Evolutionary conservation across 371 early-diverging fungal genomes (phyloP).

Genomic region (Mucor velutinosus): DNA sequence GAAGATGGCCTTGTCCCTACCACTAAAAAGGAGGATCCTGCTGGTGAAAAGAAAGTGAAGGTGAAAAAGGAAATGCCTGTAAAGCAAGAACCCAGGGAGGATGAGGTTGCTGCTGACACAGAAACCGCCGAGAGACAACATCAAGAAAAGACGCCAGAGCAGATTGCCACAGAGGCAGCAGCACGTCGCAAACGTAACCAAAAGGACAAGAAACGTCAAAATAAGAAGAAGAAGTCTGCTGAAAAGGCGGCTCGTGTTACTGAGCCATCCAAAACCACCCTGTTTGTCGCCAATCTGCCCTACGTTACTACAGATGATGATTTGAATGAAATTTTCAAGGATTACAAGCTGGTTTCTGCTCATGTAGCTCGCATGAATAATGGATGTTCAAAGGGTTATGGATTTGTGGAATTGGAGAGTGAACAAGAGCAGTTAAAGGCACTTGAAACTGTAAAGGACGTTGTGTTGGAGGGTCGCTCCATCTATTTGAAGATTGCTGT

Average conservation of each 20-base stretch:
- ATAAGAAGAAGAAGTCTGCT: slow-evolving; percentile 9
- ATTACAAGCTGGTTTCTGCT: slow-evolving; percentile 75
- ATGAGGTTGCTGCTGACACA: neutral
- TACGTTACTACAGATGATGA: slow-evolving; percentile 81
- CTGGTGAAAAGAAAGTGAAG: neutral
- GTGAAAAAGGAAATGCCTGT: neutral
- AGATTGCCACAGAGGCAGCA: neutral
- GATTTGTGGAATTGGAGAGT: slow-evolving; percentile 83
- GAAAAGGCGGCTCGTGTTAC: slow-evolving; percentile 25
- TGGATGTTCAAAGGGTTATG: slow-evolving; percentile 88
- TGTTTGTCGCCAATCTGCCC: slow-evolving; percentile 94
- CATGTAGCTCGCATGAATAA: slow-evolving; percentile 65
- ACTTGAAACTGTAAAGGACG: slow-evolving; percentile 63
- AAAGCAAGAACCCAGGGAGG: neutral
- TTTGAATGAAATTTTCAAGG: slow-evolving; percentile 71
- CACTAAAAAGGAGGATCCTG: neutral
- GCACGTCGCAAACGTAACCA: slow-evolving; percentile 11
- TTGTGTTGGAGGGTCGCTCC: slow-evolving; percentile 68
- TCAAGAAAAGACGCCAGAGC: neutral
- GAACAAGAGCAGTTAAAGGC: slow-evolving; percentile 82
- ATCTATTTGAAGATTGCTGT: slow-evolving; percentile 78
- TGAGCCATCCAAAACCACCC: slow-evolving; percentile 78
- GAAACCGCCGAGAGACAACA: neutral
- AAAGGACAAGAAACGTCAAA: slow-evolving; percentile 13
- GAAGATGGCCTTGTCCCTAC: neutral